A percentile compares a stretch with the other conserved stretches of the same genome.
Evolutionary conservation across 2,329 filamentous ascomycete species (phyloP).

Genomic region (Beauveria sp.): DNA sequence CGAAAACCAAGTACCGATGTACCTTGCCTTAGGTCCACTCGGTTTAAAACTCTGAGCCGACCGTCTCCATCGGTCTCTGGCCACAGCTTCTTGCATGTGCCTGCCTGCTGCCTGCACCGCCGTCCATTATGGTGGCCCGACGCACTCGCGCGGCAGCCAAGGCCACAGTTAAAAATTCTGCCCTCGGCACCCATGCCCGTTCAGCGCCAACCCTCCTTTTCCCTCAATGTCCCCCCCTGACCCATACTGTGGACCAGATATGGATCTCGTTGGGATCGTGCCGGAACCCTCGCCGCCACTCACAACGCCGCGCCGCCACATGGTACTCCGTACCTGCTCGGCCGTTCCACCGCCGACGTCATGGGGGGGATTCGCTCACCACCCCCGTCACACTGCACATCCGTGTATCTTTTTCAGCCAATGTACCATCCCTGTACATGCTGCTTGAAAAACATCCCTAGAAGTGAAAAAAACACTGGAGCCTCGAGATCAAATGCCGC

Average conservation of each 20-base stretch:
- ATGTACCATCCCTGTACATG: neutral
- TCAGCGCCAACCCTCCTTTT: neutral
- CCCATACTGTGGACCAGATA: conserved; percentile 7
- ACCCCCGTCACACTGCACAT: neutral
- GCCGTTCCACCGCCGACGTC: conserved; percentile 7
- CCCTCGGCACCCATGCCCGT: neutral
- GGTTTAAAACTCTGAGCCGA: neutral
- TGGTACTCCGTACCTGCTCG: conserved; percentile 1
- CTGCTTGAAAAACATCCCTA: neutral
- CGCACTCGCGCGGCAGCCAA: neutral
- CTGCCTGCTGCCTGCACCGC: neutral
- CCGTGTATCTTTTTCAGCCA: neutral
- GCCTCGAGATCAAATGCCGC: conserved; percentile 12
- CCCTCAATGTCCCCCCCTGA: neutral
- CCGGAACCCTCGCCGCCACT: conserved; percentile 8
- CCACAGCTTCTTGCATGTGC: conserved; percentile 5
- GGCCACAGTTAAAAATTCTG: conserved; percentile 7
- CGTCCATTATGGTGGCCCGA: neutral
- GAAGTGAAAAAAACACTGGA: conserved; percentile 4
- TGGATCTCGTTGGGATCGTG: conserved; percentile 12
- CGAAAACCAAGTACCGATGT: neutral
- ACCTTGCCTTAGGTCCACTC: neutral
- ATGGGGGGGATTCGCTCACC: neutral
- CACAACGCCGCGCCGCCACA: neutral
- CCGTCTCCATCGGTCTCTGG: neutral